Conservation (phyloP, 306 rosid genomes). For the Rosa persica region DNA sequence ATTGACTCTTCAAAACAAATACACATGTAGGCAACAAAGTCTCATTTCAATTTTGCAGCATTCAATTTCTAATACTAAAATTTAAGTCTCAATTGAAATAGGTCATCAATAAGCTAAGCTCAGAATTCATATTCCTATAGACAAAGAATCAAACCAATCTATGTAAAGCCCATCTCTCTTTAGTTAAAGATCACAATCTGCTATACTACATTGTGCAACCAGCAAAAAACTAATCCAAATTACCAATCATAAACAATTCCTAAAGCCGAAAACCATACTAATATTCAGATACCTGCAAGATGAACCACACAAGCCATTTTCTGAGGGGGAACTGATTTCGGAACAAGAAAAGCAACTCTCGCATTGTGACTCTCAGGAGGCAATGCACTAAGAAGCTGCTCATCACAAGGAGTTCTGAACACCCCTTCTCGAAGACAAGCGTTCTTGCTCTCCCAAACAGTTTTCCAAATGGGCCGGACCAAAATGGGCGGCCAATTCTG, state of each 20-base stretch:
- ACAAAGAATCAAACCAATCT: background rate
- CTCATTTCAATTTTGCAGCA: background rate
- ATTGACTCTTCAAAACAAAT: background rate
- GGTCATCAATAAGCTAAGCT: background rate
- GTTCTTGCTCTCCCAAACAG: slow-evolving; percentile 72
- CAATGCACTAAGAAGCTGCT: slow-evolving; percentile 71
- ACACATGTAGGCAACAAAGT: background rate
- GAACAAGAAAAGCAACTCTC: slow-evolving; percentile 82
- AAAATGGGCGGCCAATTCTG: slow-evolving; percentile 71
- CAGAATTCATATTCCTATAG: background rate
- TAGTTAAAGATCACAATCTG: background rate
- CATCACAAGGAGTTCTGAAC: slow-evolving; percentile 85
- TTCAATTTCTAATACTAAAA: background rate
- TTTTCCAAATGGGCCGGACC: slow-evolving; percentile 75
- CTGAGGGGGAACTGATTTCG: slow-evolving; percentile 61
- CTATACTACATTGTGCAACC: background rate
- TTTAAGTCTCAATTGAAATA: background rate
- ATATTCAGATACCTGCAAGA: slow-evolving; percentile 68
- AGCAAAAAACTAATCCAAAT: background rate
- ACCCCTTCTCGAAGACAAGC: slow-evolving; percentile 86
- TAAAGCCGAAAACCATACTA: background rate
- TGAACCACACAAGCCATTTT: slow-evolving; percentile 90
- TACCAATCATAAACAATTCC: background rate
- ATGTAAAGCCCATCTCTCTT: background rate
- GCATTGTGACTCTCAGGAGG: slow-evolving; percentile 93